A percentile compares a stretch with the other conserved stretches of the same genome.
phyloP scores from a whole-genome alignment of 192 early-diverging fungal species.

The Coemansia umbellata region DNA sequence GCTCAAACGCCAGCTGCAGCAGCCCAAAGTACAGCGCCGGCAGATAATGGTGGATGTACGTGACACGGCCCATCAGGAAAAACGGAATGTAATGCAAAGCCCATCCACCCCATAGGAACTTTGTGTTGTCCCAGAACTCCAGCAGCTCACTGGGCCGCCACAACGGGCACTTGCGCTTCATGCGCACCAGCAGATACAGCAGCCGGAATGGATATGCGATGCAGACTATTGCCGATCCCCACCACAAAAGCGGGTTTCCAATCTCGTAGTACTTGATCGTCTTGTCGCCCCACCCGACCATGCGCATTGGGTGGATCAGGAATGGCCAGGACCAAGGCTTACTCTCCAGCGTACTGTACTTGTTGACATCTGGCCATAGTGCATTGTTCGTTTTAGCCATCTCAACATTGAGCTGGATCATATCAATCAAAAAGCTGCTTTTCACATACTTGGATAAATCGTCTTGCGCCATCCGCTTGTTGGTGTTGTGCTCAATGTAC shows the following conservation, averaged over 20 bases:
- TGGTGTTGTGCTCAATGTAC: slow-evolving; percentile 53
- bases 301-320: slow-evolving; percentile 74
- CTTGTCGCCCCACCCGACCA: slow-evolving; percentile 80
- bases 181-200: slow-evolving; percentile 14
- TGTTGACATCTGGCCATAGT: slow-evolving; percentile 46
- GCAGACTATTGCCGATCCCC: slow-evolving; percentile 56
- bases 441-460: slow-evolving; percentile 31
- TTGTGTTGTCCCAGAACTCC: slow-evolving; percentile 58
- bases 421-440: slow-evolving; percentile 37
- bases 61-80: slow-evolving; percentile 85
- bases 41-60: slow-evolving; percentile 96
- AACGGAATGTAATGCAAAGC: slow-evolving; percentile 87
- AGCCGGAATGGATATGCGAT: slow-evolving; percentile 32
- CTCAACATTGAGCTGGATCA: slow-evolving; percentile 48
- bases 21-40: slow-evolving; percentile 81
- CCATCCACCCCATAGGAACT: slow-evolving; percentile 86
- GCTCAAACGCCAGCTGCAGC: slow-evolving; percentile 66
- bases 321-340: slow-evolving; percentile 84
- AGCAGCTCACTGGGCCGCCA: slow-evolving; percentile 42
- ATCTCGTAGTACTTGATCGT: slow-evolving; percentile 82
- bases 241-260: slow-evolving; percentile 90
- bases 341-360: slow-evolving; percentile 55
- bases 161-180: slow-evolving; percentile 25
- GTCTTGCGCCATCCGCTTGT: slow-evolving; percentile 34
- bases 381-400: slow-evolving; percentile 52